These are phyloP conservation scores for Eucalyptus globulus DNA, from an alignment of 345 rosid genomes.

Conservation along the genomic window DNA sequence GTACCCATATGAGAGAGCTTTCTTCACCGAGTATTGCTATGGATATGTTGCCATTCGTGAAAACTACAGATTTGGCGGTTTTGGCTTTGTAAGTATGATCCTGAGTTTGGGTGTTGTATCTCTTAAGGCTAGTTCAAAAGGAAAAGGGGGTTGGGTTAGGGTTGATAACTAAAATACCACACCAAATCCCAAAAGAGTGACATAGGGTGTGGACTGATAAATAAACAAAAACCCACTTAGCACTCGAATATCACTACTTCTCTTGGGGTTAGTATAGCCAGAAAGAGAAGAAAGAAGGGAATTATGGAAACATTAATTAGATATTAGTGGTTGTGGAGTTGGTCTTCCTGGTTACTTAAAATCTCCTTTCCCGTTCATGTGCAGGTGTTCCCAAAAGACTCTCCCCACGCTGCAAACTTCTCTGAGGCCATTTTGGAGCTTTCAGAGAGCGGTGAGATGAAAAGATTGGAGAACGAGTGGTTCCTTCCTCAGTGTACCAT, in stretches of 20 bases:
- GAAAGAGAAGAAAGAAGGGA: not conserved
- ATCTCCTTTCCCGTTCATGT: not conserved
- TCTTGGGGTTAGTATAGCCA: not conserved
- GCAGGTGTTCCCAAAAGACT: constrained; percentile 41
- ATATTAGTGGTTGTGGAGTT: not conserved
- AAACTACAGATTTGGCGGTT: constrained; percentile 34
- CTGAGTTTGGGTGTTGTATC: too few species aligned
- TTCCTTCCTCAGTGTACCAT: constrained; percentile 8
- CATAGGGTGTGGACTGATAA: not conserved
- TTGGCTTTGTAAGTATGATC: constrained; percentile 34
- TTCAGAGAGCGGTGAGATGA: constrained; percentile 21
- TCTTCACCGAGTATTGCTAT: constrained; percentile 21
- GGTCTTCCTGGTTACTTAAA: not conserved
- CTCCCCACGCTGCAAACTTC: constrained; percentile 21
- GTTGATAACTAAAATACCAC: too few species aligned
- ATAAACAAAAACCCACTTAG: not conserved
- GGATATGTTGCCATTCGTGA: not conserved
- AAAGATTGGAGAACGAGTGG: constrained; percentile 11
- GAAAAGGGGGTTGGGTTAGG: too few species aligned
- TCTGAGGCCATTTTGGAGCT: constrained; percentile 28
- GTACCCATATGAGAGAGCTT: constrained; percentile 33
- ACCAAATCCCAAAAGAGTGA: too few species aligned
- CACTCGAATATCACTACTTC: not conserved
- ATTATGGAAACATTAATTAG: not conserved
- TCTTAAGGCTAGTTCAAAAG: not conserved